A percentile compares a stretch with the other conserved stretches of the same genome.
These are phyloP conservation scores for Leccinum imitatum DNA, from an alignment of 768 basidiomycete genomes.

Conservation along the genomic window DNA sequence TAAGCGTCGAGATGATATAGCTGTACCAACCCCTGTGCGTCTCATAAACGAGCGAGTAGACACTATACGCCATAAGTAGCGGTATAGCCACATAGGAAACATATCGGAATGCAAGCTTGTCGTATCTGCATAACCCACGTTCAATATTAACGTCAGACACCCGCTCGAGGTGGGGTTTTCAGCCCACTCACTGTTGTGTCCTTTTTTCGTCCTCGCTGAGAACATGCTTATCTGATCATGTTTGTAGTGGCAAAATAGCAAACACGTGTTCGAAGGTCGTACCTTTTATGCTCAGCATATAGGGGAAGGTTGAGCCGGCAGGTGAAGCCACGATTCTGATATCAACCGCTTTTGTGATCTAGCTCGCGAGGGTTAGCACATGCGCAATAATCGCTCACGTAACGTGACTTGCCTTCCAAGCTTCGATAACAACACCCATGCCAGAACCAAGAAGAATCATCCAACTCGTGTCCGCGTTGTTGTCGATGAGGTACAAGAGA, in stretches of 20 bases:
- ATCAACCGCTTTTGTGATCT: constrained; percentile 92
- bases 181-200: constrained; percentile 82
- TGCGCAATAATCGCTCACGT: constrained; percentile 11
- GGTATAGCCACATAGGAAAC: constrained; percentile 91
- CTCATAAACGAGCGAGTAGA: constrained; percentile 80
- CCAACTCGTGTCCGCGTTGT: constrained; percentile 94
- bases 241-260: constrained; percentile 10
- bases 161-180: constrained; percentile 29
- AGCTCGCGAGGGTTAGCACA: constrained; percentile 15
- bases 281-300: constrained; percentile 82
- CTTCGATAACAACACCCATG: constrained; percentile 80
- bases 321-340: constrained; percentile 65
- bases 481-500: constrained; percentile 91
- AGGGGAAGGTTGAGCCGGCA: constrained; percentile 70
- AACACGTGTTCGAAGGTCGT: constrained; percentile 24
- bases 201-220: constrained; percentile 97
- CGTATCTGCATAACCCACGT: constrained; percentile 54
- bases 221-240: constrained; percentile 79
- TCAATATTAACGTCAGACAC: constrained; percentile 4
- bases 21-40: constrained; percentile 95
- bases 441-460: constrained; percentile 94
- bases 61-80: constrained; percentile 68
- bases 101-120: constrained; percentile 91
- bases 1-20: constrained; percentile 90
- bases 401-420: constrained; percentile 75